Evolutionary conservation across 441 rosid genomes (phyloP), one percentile per base, ranked within the genome.

Genomic region (Populus hybrid): DNA sequence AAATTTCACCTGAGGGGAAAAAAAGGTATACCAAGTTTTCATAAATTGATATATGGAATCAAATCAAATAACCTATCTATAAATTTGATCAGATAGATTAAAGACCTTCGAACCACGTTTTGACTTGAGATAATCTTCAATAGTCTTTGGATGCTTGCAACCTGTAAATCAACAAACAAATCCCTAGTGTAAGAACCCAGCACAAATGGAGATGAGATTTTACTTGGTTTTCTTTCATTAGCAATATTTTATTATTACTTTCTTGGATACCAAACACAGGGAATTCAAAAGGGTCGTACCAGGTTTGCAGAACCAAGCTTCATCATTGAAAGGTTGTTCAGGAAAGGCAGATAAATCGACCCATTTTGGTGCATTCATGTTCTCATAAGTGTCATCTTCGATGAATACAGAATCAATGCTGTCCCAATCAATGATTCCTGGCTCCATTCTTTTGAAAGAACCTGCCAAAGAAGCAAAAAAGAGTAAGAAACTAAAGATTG

Each of bases 281-380:
- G 59, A 46, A 50, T 50, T 50, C 59, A 50, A 18, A 50, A 50
- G 59, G 59, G 20, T 46, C 59, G 11, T 14, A 14, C 59, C 7
- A 14, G 59, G 59, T 50, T 50, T 50, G 59, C 59, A 50, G 59
- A 50, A 50, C 59, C 59, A 50, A 5, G 59, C 59, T 10, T 14
- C 20, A 5, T 50, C 59, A 50, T 16, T 12, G 59, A 1, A n/a
- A 50, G 59, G 59, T 14, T 50, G 59, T 16, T 14, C n/a, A 50
- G n/a, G n/a, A 10, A 69, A 64, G 69, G 67, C 50, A 4, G 82
- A 79, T 74, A 84, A 73, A 59, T 84, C 81, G 68, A 77, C 61
- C 86, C 86, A 81, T 57, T 81, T 77, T 40, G 84, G 86, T 61
- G 83, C 84, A 32, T 75, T 65, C 70, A 84, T 36, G 79, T 77